These are phyloP conservation scores for Paramecium octaurelia DNA, from an alignment of 73 alveolate species.

Conservation along the genomic window DNA sequence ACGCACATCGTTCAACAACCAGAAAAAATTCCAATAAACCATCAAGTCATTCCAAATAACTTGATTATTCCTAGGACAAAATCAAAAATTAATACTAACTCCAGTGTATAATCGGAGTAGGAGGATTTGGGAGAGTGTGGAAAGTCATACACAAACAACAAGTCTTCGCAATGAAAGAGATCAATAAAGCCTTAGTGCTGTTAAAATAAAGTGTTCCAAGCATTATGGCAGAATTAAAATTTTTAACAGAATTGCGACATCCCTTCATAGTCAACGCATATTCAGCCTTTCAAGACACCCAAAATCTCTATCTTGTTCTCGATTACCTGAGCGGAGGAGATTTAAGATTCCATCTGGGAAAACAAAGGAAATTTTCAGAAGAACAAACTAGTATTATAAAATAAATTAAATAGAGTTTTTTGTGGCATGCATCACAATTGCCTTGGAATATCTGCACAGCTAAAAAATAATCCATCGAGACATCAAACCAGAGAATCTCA, in stretches of 20 bases:
- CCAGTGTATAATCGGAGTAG: conserved; percentile 67
- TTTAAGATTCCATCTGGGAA: conserved; percentile 70
- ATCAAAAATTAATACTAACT: conserved; percentile 30
- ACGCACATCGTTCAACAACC: background rate
- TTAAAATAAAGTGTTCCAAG: conserved; percentile 74
- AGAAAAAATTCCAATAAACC: background rate
- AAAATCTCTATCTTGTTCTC: conserved; percentile 71
- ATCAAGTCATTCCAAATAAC: background rate
- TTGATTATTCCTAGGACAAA: background rate
- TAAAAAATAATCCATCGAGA: conserved; percentile 92
- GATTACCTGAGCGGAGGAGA: conserved; percentile 78
- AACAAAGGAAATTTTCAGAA: conserved; percentile 66
- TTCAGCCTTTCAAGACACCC: conserved; percentile 70
- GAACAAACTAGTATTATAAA: conserved; percentile 68
- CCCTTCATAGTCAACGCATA: conserved; percentile 72
- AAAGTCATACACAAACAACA: conserved; percentile 69
- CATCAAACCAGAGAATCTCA: conserved; percentile 96
- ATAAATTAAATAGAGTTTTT: conserved; percentile 68
- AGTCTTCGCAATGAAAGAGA: conserved; percentile 74
- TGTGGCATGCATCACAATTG: conserved; percentile 86
- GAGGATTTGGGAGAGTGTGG: conserved; percentile 88
- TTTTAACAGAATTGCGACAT: conserved; percentile 69
- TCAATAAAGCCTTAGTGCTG: conserved; percentile 69
- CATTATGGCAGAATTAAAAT: conserved; percentile 67
- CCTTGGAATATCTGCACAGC: conserved; percentile 90